Evolutionary conservation across 2,329 filamentous ascomycete species (phyloP).

Genomic region (Chrysosphaeria jannelii): DNA sequence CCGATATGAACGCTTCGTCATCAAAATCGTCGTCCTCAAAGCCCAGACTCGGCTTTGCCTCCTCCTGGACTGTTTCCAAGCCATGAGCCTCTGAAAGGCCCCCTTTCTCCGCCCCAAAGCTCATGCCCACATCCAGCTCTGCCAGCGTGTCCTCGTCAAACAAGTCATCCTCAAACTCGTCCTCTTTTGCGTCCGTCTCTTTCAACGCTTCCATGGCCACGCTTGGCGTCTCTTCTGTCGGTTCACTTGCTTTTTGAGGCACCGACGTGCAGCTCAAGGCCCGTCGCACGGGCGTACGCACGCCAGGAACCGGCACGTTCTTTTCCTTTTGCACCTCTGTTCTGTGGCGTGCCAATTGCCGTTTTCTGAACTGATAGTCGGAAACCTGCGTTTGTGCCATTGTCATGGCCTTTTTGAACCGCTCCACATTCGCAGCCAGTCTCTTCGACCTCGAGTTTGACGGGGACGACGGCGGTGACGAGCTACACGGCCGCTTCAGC

Average conservation of each 20-base stretch:
- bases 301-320: no score
- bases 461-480: constrained; percentile 42
- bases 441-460: constrained; percentile 14
- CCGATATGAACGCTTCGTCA: constrained; percentile 11
- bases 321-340: no score
- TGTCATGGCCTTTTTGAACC: constrained; percentile 25
- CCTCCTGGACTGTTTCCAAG: no score
- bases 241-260: not conserved
- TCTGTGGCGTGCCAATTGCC: constrained; percentile 2
- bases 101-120: not conserved
- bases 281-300: no score
- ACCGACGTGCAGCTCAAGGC: no score
- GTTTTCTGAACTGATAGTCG: no score
- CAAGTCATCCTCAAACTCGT: constrained; percentile 23
- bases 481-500: constrained; percentile 39
- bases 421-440: constrained; percentile 24
- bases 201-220: not conserved
- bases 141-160: constrained; percentile 26
- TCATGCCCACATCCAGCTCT: constrained; percentile 17
- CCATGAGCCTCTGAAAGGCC: no score
- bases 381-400: constrained; percentile 28
- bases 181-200: constrained; percentile 5
- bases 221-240: no score
- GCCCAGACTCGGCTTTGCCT: constrained; percentile 23
- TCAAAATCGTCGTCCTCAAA: constrained; percentile 27